Conservation (phyloP, 75 land plant species). For the Selaginella moellendorffii region DNA sequence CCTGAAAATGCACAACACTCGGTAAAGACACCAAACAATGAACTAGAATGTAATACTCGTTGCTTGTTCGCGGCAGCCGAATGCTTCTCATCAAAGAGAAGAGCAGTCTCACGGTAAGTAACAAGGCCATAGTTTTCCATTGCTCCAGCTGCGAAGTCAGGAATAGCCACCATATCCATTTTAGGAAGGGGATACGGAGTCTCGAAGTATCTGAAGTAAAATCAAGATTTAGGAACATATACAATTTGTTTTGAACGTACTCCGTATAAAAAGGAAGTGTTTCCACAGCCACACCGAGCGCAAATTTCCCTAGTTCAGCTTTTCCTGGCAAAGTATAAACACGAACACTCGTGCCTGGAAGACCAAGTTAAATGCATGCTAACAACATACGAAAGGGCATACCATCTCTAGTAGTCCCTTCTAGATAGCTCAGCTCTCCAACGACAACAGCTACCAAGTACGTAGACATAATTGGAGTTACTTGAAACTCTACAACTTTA, state of each 20-base stretch:
- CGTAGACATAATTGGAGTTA: slow-evolving; percentile 90
- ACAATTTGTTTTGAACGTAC: slow-evolving; percentile 25
- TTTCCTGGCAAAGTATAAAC: slow-evolving; percentile 84
- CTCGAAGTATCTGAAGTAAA: slow-evolving; percentile 61
- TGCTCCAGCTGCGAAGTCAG: slow-evolving; percentile 97
- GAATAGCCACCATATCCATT: slow-evolving; percentile 90
- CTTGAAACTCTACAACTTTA: slow-evolving; percentile 50
- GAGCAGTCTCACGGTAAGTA: slow-evolving; percentile 84
- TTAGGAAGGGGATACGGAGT: slow-evolving; percentile 79
- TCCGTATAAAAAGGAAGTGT: slow-evolving; percentile 62
- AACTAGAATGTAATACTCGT: slow-evolving; percentile 35
- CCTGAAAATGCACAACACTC: slow-evolving; percentile 26
- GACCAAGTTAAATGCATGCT: neutral
- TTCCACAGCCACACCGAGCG: slow-evolving; percentile 68
- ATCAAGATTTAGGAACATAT: neutral
- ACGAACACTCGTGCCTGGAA: slow-evolving; percentile 60
- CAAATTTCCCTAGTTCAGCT: slow-evolving; percentile 77
- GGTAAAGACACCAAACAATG: neutral
- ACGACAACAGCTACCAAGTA: slow-evolving; percentile 90
- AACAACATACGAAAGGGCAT: slow-evolving; percentile 9
- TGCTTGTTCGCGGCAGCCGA: slow-evolving; percentile 92
- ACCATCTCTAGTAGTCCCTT: slow-evolving; percentile 67
- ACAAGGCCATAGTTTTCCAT: slow-evolving; percentile 99
- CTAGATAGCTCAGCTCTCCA: slow-evolving; percentile 77
- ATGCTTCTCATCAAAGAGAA: slow-evolving; percentile 80